phyloP scores from a whole-genome alignment of 2,329 filamentous ascomycete genomes.

The Penicillium corylophilum region DNA sequence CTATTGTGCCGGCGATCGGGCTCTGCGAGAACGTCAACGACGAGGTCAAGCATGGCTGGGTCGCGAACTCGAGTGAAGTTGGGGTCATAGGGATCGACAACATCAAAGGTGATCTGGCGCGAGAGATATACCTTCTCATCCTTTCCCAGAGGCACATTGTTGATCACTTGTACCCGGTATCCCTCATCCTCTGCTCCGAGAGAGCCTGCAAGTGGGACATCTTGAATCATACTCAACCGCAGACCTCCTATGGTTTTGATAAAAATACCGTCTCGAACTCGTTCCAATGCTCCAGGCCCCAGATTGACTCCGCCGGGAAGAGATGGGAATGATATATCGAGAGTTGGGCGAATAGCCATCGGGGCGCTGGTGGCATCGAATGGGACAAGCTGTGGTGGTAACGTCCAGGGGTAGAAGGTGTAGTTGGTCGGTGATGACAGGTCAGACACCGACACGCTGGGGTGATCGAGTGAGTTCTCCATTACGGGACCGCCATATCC shows the following conservation, averaged over 20 bases:
- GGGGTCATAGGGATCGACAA: constrained; percentile 66
- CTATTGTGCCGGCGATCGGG: constrained; percentile 32
- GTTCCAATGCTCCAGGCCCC: constrained; percentile 53
- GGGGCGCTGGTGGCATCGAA: constrained; percentile 72
- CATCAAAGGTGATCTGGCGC: constrained; percentile 70
- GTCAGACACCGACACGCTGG: constrained; percentile 56
- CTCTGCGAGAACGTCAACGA: constrained; percentile 58
- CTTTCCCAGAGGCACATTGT: constrained; percentile 75
- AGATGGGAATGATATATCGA: constrained; percentile 66
- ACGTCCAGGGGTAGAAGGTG: constrained; percentile 89
- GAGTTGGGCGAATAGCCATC: constrained; percentile 68
- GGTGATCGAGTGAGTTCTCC: constrained; percentile 55
- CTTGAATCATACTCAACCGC: constrained; percentile 52
- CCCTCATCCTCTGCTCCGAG: constrained; percentile 29
- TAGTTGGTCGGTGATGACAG: constrained; percentile 68
- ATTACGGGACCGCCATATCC: constrained; percentile 56
- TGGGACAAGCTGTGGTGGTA: constrained; percentile 74
- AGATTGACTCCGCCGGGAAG: constrained; percentile 48
- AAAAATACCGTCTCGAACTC: constrained; percentile 59
- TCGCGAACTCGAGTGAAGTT: constrained; percentile 80
- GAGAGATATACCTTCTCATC: constrained; percentile 85
- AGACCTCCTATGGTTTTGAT: constrained; percentile 62
- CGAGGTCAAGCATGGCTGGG: constrained; percentile 68
- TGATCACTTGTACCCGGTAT: constrained; percentile 70
- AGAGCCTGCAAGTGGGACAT: constrained; percentile 34